phyloP scores from a whole-genome alignment of 352 stramenopile species.

The Phytophthora nicotianae region DNA sequence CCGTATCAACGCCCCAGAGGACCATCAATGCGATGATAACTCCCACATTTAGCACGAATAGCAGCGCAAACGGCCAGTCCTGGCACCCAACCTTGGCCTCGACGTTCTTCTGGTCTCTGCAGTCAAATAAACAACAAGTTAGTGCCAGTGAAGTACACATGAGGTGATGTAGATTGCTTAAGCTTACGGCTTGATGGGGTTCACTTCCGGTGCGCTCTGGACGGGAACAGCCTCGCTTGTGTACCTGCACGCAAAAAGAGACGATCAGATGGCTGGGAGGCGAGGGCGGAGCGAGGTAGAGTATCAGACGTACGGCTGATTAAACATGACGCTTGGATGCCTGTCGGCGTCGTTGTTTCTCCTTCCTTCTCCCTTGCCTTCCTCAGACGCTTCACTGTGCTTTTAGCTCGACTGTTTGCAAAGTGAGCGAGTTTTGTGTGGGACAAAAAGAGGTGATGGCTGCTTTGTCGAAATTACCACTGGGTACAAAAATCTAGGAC shows the following conservation, averaged over 20 bases:
- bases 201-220: constrained; percentile 51
- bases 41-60: constrained; percentile 81
- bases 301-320: constrained; percentile 34
- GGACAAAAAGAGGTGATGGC: constrained; percentile 15
- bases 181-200: constrained; percentile 73
- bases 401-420: constrained; percentile 13
- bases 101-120: constrained; percentile 37
- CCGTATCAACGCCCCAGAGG: constrained; percentile 69
- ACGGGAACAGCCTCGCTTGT: constrained; percentile 31
- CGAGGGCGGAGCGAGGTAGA: neutral
- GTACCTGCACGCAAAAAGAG: constrained; percentile 36
- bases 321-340: constrained; percentile 24
- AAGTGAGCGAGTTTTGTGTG: constrained; percentile 24
- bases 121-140: constrained; percentile 1
- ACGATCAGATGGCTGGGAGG: constrained; percentile 3
- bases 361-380: constrained; percentile 2
- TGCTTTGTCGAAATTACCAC: neutral
- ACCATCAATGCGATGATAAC: constrained; percentile 72
- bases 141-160: neutral
- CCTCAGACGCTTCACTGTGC: constrained; percentile 1
- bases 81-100: constrained; percentile 52
- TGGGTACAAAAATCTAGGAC: constrained; percentile 22
- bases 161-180: neutral
- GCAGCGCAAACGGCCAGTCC: constrained; percentile 79
- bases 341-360: neutral